These are phyloP conservation scores for Podochytrium sp. DNA, from an alignment of 192 early-diverging fungal genomes.

Conservation along the genomic window DNA sequence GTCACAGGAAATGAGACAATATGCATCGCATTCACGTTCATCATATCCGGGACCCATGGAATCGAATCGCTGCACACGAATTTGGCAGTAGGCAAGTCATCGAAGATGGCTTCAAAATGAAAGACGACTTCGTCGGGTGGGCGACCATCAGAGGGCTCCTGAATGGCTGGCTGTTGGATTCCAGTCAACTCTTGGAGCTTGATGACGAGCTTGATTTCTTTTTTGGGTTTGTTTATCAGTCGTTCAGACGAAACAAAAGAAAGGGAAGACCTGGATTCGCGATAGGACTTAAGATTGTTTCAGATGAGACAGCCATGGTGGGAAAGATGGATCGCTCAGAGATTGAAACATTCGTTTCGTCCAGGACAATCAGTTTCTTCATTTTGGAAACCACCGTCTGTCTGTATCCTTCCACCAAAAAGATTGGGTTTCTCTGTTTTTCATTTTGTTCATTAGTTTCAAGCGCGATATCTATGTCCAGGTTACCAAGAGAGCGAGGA, in stretches of 20 bases:
- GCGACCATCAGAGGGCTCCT: slow-evolving; percentile 6
- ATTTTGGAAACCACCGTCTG: slow-evolving; percentile 17
- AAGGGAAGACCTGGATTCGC: not conserved
- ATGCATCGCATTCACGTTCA: not conserved
- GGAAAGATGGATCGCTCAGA: slow-evolving; percentile 6
- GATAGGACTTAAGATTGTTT: not conserved
- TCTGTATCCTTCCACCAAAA: slow-evolving; percentile 26
- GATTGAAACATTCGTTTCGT: slow-evolving; percentile 20
- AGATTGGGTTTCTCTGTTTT: slow-evolving; percentile 28
- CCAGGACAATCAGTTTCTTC: slow-evolving; percentile 11
- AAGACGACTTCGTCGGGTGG: slow-evolving; percentile 22
- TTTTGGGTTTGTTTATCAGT: not conserved
- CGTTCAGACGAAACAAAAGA: not conserved
- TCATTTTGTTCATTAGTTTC: not conserved
- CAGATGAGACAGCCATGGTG: not conserved
- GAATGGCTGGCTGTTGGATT: not conserved
- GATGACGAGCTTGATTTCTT: slow-evolving; percentile 25
- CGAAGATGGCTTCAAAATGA: slow-evolving; percentile 14
- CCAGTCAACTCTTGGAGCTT: slow-evolving; percentile 28
- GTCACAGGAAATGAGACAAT: slow-evolving; percentile 9
- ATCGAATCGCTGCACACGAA: slow-evolving; percentile 7
- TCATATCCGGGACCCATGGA: slow-evolving; percentile 18
- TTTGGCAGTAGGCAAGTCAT: not conserved
- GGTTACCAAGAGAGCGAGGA: slow-evolving; percentile 34
- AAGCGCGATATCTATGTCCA: slow-evolving; percentile 3